Evolutionary conservation across 768 basidiomycete species (phyloP), one percentile per base, ranked within the genome.

Genomic region (Galerina sulciceps): DNA sequence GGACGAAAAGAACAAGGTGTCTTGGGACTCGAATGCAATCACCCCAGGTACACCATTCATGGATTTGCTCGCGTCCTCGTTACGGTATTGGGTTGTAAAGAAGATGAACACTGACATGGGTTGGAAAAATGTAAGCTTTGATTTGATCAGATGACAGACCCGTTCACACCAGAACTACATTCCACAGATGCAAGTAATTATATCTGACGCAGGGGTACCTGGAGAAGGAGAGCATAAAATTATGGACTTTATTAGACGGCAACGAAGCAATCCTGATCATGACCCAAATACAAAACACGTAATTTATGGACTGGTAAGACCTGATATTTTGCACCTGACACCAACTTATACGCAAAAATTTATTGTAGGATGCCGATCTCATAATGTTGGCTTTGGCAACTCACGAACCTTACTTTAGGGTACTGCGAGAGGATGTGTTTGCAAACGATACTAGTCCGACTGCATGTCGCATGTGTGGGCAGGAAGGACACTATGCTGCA

Each of bases 161-260:
- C n/a, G n/a, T n/a, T n/a, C n/a, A n/a, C n/a, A n/a, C n/a, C 47
- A 40, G 22, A 26, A 53, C 53, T 58, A n/a, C 37, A n/a, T 26
- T 46, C 43, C 40, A 13, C 54, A 96, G 95, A 82, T 99, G 40
- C 87, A 99, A 81, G 91, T 99, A 51, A 88, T 99, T 63, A 93
- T 99, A 55, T 99, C 97, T 5, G 97, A 99, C 65, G 93, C 97
- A 1, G 88, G 91, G 55, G 97, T 99, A 11, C 96, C 97, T 1
- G 97, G 97, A 65, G 97, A 99, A 75, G 97, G 97, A 71, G 97
- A 99, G 72, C 97, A 99, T 75, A 99, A 99, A 79, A 98, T 99
- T 62, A 98, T 99, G 95, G 97, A 99, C 71, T 99, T 85, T 72
- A 96, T 99, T 63, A 82, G 97, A 55, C 83, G 96, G 35, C 96